Conservation (phyloP, 768 basidiomycete species). For the Cubamyces lactineus region DNA sequence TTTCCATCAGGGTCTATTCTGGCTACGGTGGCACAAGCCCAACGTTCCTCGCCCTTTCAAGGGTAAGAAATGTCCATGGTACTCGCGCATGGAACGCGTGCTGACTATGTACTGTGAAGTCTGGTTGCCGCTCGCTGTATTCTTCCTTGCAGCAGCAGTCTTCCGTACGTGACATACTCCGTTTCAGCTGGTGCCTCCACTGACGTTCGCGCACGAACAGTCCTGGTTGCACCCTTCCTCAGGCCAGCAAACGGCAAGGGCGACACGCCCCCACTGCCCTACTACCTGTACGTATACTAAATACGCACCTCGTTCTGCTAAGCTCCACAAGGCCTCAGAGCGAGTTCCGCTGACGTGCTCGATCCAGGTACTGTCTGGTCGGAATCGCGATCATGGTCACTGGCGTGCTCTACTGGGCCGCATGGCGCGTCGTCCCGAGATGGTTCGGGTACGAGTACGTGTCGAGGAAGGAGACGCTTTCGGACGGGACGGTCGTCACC, state of each 20-base stretch:
- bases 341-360: neutral
- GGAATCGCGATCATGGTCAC: slow-evolving; percentile 51
- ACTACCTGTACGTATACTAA: slow-evolving; percentile 45
- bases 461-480: slow-evolving; percentile 50
- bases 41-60: slow-evolving; percentile 55
- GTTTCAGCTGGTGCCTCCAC: neutral
- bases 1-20: slow-evolving; percentile 49
- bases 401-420: slow-evolving; percentile 58
- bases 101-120: slow-evolving; percentile 35
- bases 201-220: slow-evolving; percentile 31
- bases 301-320: no score
- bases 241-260: slow-evolving; percentile 56
- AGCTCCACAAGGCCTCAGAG: no score
- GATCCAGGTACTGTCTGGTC: slow-evolving; percentile 52
- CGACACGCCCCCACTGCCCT: slow-evolving; percentile 63
- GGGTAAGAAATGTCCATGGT: slow-evolving; percentile 35
- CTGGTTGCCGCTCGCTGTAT: slow-evolving; percentile 57
- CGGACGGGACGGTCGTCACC: slow-evolving; percentile 58
- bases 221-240: slow-evolving; percentile 59
- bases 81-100: neutral
- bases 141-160: slow-evolving; percentile 53
- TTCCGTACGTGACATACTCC: slow-evolving; percentile 47
- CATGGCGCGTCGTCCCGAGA: slow-evolving; percentile 55
- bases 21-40: slow-evolving; percentile 55
- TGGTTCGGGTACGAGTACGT: slow-evolving; percentile 52